These are phyloP conservation scores for Phaeoacremonium minimum DNA, from an alignment of 2,329 filamentous ascomycete genomes.

Conservation along the genomic window DNA sequence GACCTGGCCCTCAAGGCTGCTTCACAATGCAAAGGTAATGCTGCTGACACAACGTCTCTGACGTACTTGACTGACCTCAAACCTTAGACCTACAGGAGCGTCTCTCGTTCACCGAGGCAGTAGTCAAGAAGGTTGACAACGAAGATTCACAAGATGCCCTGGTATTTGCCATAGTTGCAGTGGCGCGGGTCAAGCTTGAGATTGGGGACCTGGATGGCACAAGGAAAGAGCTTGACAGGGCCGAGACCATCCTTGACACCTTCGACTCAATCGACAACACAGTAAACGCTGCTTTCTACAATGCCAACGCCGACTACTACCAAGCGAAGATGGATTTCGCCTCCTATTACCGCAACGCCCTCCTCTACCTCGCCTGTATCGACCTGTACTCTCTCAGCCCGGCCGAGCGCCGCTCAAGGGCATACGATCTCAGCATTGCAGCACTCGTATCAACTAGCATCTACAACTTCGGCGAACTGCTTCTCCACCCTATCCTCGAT, in stretches of 20 bases:
- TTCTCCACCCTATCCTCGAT: conserved; percentile 93
- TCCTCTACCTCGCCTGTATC: conserved; percentile 96
- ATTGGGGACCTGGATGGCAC: conserved; percentile 77
- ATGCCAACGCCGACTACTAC: conserved; percentile 92
- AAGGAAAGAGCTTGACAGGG: conserved; percentile 79
- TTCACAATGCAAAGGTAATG: conserved; percentile 75
- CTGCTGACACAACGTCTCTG: conserved; percentile 11
- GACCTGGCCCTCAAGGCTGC: conserved; percentile 84
- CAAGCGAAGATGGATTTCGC: conserved; percentile 92
- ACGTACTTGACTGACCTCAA: conserved; percentile 3
- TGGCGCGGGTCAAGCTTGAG: conserved; percentile 80
- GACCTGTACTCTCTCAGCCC: conserved; percentile 71
- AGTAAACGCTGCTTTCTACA: conserved; percentile 95
- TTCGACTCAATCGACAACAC: conserved; percentile 95
- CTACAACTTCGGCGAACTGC: conserved; percentile 99
- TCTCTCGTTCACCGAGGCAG: conserved; percentile 75
- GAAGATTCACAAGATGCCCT: conserved; percentile 91
- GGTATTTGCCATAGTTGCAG: conserved; percentile 88
- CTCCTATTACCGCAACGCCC: conserved; percentile 93
- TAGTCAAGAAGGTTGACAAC: conserved; percentile 86
- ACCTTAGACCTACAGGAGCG: conserved; percentile 78
- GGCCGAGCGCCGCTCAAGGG: conserved; percentile 73
- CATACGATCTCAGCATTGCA: conserved; percentile 89
- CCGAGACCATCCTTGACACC: conserved; percentile 80
- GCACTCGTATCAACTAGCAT: conserved; percentile 91